Percentiles rank a stretch among this genome's conserved stretches.
phyloP scores from a whole-genome alignment of 2,329 filamentous ascomycete species.

The Apiospora pterosperma region DNA sequence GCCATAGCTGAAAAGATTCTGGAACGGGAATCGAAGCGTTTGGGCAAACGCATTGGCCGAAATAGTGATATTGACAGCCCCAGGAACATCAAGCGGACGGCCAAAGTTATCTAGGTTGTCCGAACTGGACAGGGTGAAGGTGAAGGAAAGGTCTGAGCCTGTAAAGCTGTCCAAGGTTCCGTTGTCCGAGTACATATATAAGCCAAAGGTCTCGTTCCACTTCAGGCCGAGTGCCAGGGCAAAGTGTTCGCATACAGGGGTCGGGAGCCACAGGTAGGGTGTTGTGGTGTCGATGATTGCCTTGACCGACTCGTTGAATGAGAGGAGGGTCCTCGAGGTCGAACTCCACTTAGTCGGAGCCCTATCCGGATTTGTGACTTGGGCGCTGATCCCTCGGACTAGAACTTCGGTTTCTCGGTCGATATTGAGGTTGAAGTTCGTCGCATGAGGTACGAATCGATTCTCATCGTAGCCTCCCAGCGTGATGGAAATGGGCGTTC shows the following conservation, averaged over 20 bases:
- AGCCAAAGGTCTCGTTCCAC: constrained; percentile 59
- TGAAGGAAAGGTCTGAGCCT: constrained; percentile 47
- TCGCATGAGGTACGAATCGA: constrained; percentile 58
- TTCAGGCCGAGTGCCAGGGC: constrained; percentile 60
- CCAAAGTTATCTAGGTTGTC: constrained; percentile 53
- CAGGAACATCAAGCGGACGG: constrained; percentile 42
- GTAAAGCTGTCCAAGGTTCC: constrained; percentile 47
- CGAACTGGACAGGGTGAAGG: constrained; percentile 53
- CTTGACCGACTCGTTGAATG: constrained; percentile 44
- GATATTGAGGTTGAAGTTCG: constrained; percentile 53
- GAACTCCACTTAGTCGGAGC: constrained; percentile 37
- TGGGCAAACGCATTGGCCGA: constrained; percentile 49
- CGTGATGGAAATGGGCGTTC: constrained; percentile 55
- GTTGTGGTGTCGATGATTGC: constrained; percentile 62
- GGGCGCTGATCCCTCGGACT: constrained; percentile 53
- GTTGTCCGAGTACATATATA: constrained; percentile 62
- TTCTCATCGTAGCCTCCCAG: constrained; percentile 68
- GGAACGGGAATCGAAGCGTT: constrained; percentile 47
- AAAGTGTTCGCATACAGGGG: constrained; percentile 59
- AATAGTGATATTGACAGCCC: constrained; percentile 55
- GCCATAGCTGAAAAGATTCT: constrained; percentile 39
- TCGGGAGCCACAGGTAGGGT: constrained; percentile 61
- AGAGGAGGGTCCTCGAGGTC: constrained; percentile 33
- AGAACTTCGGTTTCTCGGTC: constrained; percentile 56
- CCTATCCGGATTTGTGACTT: constrained; percentile 27